phyloP scores from a whole-genome alignment of 164 flowering plant species.

The Aristolochia californica region DNA sequence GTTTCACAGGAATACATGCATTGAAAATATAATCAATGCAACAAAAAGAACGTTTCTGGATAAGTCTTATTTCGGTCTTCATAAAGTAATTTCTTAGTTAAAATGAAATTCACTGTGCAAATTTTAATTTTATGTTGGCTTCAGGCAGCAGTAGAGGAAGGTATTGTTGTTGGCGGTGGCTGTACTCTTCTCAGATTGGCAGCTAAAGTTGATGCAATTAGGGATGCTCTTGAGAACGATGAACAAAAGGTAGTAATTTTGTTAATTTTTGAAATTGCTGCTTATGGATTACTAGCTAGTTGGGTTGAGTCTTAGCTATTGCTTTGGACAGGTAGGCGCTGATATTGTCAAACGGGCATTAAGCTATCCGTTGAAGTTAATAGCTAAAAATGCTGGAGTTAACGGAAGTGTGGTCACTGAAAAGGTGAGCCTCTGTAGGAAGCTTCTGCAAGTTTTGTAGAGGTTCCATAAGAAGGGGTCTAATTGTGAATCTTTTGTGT shows the following conservation, averaged over 20 bases:
- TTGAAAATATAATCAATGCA: too few relatives aligned
- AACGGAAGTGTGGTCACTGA: conserved; percentile 98
- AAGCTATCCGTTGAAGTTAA: conserved; percentile 84
- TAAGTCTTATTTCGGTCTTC: too few relatives aligned
- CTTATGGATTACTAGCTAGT: not conserved
- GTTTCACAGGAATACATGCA: not conserved
- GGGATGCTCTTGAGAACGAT: conserved; percentile 60
- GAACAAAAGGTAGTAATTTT: conserved; percentile 64
- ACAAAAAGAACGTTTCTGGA: too few relatives aligned
- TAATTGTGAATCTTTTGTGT: not conserved
- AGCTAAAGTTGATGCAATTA: conserved; percentile 83
- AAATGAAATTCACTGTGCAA: not conserved
- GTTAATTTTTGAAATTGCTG: not conserved
- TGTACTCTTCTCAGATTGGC: conserved; percentile 87
- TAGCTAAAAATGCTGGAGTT: conserved; percentile 98
- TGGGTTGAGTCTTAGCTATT: not conserved
- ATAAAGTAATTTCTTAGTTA: too few relatives aligned
- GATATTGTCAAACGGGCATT: conserved; percentile 92
- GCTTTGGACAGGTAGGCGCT: conserved; percentile 69
- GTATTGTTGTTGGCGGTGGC: conserved; percentile 23
- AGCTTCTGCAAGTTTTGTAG: not conserved
- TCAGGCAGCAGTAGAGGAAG: conserved; percentile 83
- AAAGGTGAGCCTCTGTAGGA: conserved; percentile 40
- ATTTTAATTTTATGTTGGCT: conserved; percentile 2
- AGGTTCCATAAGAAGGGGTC: not conserved